Percentiles rank a stretch among this genome's conserved stretches.
Evolutionary conservation across 345 rosid genomes (phyloP).

Genomic region (Eucalyptus tenuipes): DNA sequence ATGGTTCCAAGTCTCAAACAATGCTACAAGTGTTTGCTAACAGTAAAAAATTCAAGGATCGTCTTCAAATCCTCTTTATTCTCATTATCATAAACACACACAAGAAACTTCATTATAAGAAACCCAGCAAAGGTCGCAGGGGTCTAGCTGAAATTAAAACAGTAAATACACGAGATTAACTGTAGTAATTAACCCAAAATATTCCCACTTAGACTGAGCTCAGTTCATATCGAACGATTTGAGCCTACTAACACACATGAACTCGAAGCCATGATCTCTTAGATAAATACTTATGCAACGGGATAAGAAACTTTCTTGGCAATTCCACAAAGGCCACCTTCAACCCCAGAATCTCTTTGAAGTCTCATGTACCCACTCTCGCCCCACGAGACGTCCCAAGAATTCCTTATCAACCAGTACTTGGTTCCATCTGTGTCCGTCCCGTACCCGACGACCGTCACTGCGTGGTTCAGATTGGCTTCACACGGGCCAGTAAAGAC

Average conservation of each 20-base stretch:
- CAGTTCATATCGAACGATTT: neutral
- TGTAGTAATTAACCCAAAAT: neutral
- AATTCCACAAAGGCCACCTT: slow-evolving; percentile 36
- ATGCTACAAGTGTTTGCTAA: neutral
- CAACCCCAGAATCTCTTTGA: slow-evolving; percentile 11
- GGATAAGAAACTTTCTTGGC: neutral
- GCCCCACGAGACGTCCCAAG: slow-evolving; percentile 45
- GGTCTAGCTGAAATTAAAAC: neutral
- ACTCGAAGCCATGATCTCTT: neutral
- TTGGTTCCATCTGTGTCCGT: slow-evolving; percentile 5
- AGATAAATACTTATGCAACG: neutral
- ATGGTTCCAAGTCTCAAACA: neutral
- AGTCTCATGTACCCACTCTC: slow-evolving; percentile 40
- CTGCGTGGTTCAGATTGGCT: slow-evolving; percentile 23
- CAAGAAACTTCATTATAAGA: neutral
- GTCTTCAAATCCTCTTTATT: neutral
- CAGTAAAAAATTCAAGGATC: neutral
- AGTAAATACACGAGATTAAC: neutral
- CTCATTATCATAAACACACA: neutral
- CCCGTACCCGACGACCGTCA: slow-evolving; percentile 37
- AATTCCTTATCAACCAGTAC: slow-evolving; percentile 45
- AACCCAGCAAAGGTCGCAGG: neutral
- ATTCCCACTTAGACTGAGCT: neutral
- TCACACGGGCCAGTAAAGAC: slow-evolving; percentile 12
- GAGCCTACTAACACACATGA: neutral